Evolutionary conservation across 2,329 filamentous ascomycete genomes (phyloP).

Genomic region (Simplicillium sp.): DNA sequence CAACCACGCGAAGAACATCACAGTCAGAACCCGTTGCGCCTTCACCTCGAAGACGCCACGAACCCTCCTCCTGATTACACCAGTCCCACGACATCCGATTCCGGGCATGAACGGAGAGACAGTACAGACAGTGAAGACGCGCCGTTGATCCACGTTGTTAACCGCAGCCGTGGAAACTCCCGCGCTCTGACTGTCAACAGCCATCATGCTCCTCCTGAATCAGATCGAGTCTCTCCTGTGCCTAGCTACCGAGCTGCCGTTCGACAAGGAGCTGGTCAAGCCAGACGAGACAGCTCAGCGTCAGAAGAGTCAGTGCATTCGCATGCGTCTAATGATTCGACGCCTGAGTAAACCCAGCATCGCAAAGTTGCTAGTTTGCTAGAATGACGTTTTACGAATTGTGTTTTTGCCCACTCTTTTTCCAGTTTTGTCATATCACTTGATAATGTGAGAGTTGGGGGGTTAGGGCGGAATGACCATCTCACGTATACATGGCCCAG

Average conservation of each 20-base stretch:
- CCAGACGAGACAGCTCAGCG: constrained; percentile 2
- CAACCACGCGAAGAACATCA: constrained; percentile 1
- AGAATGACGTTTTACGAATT: too few species aligned
- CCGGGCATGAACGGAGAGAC: constrained; percentile 41
- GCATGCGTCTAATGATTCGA: too few species aligned
- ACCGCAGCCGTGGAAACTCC: constrained; percentile 41
- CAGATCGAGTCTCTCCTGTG: constrained; percentile 52
- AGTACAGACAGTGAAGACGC: constrained; percentile 50
- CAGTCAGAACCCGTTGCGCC: constrained; percentile 26
- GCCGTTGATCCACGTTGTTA: constrained; percentile 40
- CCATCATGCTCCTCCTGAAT: constrained; percentile 7
- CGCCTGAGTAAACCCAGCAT: too few species aligned
- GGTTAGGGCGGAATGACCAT: too few species aligned
- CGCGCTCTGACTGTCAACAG: constrained; percentile 25
- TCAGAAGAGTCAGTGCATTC: background rate
- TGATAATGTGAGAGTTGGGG: too few species aligned
- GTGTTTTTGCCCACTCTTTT: too few species aligned
- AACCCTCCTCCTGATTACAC: constrained; percentile 64
- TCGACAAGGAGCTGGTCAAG: constrained; percentile 30
- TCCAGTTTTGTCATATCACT: too few species aligned
- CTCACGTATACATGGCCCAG: too few species aligned
- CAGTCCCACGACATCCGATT: constrained; percentile 53
- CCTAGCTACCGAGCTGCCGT: constrained; percentile 76
- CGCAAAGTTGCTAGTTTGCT: too few species aligned
- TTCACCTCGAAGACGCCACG: constrained; percentile 42